Base-by-base conservation (phyloP, 495 filamentous ascomycete genomes). In the Hypoxylon perforatum region DNA sequence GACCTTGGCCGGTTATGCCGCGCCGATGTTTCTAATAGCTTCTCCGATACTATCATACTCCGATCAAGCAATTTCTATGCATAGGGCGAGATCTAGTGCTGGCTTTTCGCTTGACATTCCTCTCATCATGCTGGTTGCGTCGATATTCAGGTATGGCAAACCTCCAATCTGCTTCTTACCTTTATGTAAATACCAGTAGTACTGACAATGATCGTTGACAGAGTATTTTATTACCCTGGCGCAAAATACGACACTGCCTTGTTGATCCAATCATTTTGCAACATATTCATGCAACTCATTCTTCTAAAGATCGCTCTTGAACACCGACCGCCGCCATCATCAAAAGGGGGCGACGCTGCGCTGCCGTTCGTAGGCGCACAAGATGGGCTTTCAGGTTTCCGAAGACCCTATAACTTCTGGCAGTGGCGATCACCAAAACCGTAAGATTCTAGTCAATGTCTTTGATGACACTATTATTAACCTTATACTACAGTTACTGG, bases 111-210 rank as follows among this genome's bases (percentile, higher is more conserved):
- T 88, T 36, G 91, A 99, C 74, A 99, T 97, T 45, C 96, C 95
- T 4, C 76, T 98, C 63, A 99, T 99, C 66, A 99, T 99, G 95
- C 91, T 99, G 23, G 87, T 96, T 42, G 91, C 95, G 12, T 97
- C 93, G 9, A 88, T 97, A 54, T 79, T 97, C 23, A 95, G 96
- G 90, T 96, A 79, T 69, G 86, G 74, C 21, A 18, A 42, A 12
- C 41, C 39, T 41, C n/a, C n/a, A n/a, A n/a, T n/a, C n/a, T n/a
- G n/a, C n/a, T 36, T 18, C 10, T 18, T 18, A 38, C 41, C 25
- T 11, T 14, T 33, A 39, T 15, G 25, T n/a, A 36, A 19, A 1
- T 11, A 25, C 11, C 19, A 38, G 15, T 19, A 4, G 35, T 42
- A 56, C 71, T 75, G 21, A 74, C 60, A 18, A 39, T 35, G 41